Evolutionary conservation across 2,329 filamentous ascomycete genomes (phyloP), one percentile per base, ranked within the genome.

Genomic region (Stachybotrys chlorohalonatus): DNA sequence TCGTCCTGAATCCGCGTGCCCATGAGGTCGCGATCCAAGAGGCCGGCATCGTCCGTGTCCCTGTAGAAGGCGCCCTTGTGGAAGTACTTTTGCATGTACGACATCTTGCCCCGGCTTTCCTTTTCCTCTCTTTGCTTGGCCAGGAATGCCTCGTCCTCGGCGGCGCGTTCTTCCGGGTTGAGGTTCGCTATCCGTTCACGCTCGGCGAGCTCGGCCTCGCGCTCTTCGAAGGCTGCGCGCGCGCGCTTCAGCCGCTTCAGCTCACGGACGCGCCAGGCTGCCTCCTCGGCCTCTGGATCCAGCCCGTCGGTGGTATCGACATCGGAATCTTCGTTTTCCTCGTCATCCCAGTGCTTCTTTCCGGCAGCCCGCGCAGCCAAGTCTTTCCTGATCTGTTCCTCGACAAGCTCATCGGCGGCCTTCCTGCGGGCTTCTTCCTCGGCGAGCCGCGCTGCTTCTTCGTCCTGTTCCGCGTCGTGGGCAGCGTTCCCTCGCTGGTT

Each of bases 11-110:
- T 95, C 52, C 82, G 77, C 2, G 86, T 82, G 13, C 92, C 92
- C 83, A 95, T 95, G 60, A 96, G 79, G 66, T 96, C 89, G 50
- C 94, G 80, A 66, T 86, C 81, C 59, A 89, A 85, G 49, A 96
- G 75, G 1, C 90, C 89, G 15, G 83, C 84, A 62, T 85, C 83
- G 52, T 85, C 80, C 63, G 95, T 89, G 53, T 92, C 90, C 61
- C 87, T 88, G 76, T 90, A 97, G 75, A 97, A 99, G 15, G 94
- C 94, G 51, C 94, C 94, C 73, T 92, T 93, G 78, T 99, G 94
- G 71, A 90, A 92, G 74, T 97, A 99, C 68, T 92, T 91, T 67
- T 96, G 92, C 88, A 97, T 90, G 69, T 85, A 96, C 2, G 82
- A 82, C 79, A 94, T 90, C 72, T 93, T 87, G 53, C 90, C 90